Percentiles rank a stretch among this genome's conserved stretches.
phyloP scores from a whole-genome alignment of 2,329 filamentous ascomycete species.

The Pseudopithomyces chartarum region DNA sequence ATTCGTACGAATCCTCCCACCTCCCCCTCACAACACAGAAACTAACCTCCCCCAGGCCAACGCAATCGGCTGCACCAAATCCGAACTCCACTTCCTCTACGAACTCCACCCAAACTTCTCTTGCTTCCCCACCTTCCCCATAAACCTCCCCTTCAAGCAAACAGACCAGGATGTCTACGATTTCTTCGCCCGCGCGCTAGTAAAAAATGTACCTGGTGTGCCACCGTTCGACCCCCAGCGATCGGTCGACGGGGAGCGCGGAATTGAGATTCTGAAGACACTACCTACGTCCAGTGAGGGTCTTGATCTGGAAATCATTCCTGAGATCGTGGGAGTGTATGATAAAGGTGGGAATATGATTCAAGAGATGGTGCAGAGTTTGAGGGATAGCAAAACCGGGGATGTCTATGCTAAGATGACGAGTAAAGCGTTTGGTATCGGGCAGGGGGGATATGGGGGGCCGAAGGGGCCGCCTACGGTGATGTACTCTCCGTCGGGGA shows the following conservation, averaged over 20 bases:
- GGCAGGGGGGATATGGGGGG: slow-evolving; percentile 53
- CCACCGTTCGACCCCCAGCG: slow-evolving; percentile 50
- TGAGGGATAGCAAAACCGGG: slow-evolving; percentile 48
- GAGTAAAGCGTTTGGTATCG: slow-evolving; percentile 51
- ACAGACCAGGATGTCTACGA: slow-evolving; percentile 53
- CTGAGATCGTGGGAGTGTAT: slow-evolving; percentile 52
- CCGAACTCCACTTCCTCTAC: slow-evolving; percentile 53
- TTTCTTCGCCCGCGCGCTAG: slow-evolving; percentile 46
- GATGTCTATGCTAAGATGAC: slow-evolving; percentile 48
- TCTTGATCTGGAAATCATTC: slow-evolving; percentile 47
- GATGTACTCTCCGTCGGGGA: slow-evolving; percentile 36
- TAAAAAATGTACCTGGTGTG: slow-evolving; percentile 44
- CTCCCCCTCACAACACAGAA: neutral
- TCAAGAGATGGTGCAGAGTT: slow-evolving; percentile 47
- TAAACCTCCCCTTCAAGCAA: slow-evolving; percentile 54
- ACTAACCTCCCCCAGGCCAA: slow-evolving; percentile 36
- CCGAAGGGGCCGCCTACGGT: slow-evolving; percentile 48
- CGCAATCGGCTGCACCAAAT: slow-evolving; percentile 46
- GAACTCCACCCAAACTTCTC: slow-evolving; percentile 53
- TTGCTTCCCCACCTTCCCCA: slow-evolving; percentile 54
- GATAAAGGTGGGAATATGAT: slow-evolving; percentile 52
- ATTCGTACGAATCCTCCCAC: slow-evolving; percentile 35
- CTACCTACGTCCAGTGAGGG: slow-evolving; percentile 46
- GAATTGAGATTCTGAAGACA: slow-evolving; percentile 45
- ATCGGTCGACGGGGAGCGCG: slow-evolving; percentile 51